Evolutionary conservation across 441 rosid genomes (phyloP).

Genomic region (Corymbia citriodora): DNA sequence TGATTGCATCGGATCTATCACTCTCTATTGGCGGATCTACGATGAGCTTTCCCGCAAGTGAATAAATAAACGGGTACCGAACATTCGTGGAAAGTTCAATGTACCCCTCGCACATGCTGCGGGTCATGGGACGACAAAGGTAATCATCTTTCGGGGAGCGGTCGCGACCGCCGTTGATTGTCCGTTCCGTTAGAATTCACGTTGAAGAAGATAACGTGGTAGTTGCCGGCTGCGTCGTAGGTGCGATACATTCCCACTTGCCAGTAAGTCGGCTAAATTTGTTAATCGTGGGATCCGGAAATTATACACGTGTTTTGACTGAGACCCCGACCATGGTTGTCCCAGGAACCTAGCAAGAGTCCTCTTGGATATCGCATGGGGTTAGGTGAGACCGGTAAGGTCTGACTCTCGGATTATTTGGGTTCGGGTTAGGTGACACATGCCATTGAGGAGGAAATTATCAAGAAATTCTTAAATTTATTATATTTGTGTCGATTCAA

Average conservation of each 20-base stretch:
- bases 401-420: background rate
- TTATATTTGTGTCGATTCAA: background rate
- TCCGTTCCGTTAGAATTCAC: too few relatives aligned
- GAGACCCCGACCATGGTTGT: background rate
- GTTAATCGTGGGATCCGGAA: background rate
- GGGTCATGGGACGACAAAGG: background rate
- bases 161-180: too few relatives aligned
- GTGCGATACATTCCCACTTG: background rate
- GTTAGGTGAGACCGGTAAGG: background rate
- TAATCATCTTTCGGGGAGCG: background rate
- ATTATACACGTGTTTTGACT: background rate
- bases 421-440: background rate
- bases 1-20: background rate
- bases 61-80: background rate
- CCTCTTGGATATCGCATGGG: background rate
- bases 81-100: background rate
- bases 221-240: too few relatives aligned
- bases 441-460: background rate
- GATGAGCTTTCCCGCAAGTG: background rate
- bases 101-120: background rate
- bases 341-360: background rate
- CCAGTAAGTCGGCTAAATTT: background rate
- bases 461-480: background rate
- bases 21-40: background rate
- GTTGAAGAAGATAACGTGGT: too few relatives aligned